Evolutionary conservation across 179 eudicot species (phyloP), one percentile per base, ranked within the genome.

Genomic region (Amaranthus tricolor): DNA sequence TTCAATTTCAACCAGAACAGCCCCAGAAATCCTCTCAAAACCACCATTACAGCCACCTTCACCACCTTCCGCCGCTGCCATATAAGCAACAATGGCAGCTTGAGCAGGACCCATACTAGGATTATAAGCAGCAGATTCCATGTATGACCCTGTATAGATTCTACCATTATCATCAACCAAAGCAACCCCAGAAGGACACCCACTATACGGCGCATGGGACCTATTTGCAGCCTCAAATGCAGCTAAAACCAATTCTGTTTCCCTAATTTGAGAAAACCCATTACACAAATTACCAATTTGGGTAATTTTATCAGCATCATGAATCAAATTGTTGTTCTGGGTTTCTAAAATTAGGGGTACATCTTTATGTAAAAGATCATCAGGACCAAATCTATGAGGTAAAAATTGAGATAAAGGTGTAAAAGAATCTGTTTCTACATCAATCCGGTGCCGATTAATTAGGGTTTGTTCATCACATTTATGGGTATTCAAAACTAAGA

Each of bases 101-200:
- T 94, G 98, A 0, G 85, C 88, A 10, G 97, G 96, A 43, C 88
- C 86, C 47, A 94, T 64, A 21, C 97, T 94, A 2, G 97, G 98
- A 61, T 92, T 94, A 74, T 84, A 86, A 0, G 98, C 97, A 0
- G 98, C 98, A 11, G 98, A 94, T 69, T 94, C 98, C 80, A 79
- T 82, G 56, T 94, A 94, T 5, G 89, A 89, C 7, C 98, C 97
- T 14, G 56, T 86, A 20, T 80, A 91, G 10, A 93, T 55, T 19
- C 63, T 76, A 9, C 97, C 98, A 24, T 84, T 78, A 4, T 49
- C 59, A 67, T 93, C 98, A 83, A 87, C 71, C 77, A 94, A 61
- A 0, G 97, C 90, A 20, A 89, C 84, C 51, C 97, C 98, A 14
- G 98, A 92, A 3, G 94, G 92, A 55, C 93, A 88, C 12, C 81